Evolutionary conservation across 805 yeast species (phyloP), one percentile per base, ranked within the genome.

Genomic region (Zygoascus bituminiphila): DNA sequence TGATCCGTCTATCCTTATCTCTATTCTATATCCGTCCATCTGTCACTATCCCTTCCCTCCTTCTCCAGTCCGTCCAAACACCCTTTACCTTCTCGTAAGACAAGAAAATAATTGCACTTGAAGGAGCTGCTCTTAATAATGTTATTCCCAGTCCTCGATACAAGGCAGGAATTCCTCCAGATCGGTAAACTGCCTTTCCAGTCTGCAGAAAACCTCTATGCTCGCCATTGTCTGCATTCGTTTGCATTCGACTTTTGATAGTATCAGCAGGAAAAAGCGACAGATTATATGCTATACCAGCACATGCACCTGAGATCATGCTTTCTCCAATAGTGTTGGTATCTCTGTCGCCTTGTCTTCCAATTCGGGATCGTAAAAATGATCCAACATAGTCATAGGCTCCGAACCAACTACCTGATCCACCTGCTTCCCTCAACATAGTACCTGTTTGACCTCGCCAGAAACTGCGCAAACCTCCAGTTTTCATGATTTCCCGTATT

Each of bases 371-470:
- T 24, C 41, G 17, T 31, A 52, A 45, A 12, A 35, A 22, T 15
- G 24, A 21, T 26, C 52, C 62, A 6, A 75, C 67, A 41, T 73
- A 66, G 61, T 88, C 96, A 63, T 88, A 88, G 15, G 93, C 78
- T 0, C 95, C 91, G 68, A 89, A 89, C 97, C 97, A 89, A 1
- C 91, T 81, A 3, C 95, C 86, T 1, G 96, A 85, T 6, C 97
- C 97, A 24, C 88, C 82, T 35, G 86, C 75, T 62, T 89, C 98
- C 57, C 97, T 75, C 1, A 85, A 54, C 43, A 87, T 66, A 0
- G 98, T 89, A 19, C 93, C 81, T 0, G 80, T 69, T 55, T 88
- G 88, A 1, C 98, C 98, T 53, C 77, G 77, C 95, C 96, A 89
- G 51, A 89, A 71, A 0, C 96, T 96, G 8, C 56, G 39, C 0